Conservation (phyloP, 148 eudicot genomes). For the Amaranthus cruentus region DNA sequence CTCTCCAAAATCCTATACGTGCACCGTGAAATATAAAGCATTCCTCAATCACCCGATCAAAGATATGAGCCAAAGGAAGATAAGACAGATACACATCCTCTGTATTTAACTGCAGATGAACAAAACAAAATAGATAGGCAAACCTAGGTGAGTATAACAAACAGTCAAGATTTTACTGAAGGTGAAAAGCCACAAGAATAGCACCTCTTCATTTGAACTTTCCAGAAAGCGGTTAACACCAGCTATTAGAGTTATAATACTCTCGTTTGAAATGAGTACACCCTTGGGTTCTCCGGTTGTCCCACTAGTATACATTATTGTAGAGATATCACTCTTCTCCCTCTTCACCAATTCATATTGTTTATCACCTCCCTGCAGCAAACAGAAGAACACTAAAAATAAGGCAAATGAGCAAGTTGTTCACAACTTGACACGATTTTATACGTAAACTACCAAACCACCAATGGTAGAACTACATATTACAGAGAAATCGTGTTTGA, state of each 20-base stretch:
- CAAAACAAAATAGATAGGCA: slow-evolving; percentile 1
- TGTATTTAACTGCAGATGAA: slow-evolving; percentile 46
- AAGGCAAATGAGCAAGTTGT: background rate
- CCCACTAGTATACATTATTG: slow-evolving; percentile 99
- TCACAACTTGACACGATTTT: no score
- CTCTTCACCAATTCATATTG: slow-evolving; percentile 64
- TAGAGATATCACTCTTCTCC: slow-evolving; percentile 81
- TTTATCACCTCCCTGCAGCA: slow-evolving; percentile 60
- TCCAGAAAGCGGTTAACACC: slow-evolving; percentile 68
- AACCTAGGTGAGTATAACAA: background rate
- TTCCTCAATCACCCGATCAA: slow-evolving; percentile 97
- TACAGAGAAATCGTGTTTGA: no score
- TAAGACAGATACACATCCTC: slow-evolving; percentile 85
- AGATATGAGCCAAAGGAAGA: slow-evolving; percentile 97
- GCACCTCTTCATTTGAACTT: slow-evolving; percentile 73
- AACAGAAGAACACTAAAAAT: background rate
- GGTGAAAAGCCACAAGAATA: background rate
- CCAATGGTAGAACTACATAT: no score
- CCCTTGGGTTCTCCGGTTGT: slow-evolving; percentile 99
- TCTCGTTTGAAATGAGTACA: slow-evolving; percentile 83
- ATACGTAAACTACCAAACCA: no score
- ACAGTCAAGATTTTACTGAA: slow-evolving; percentile 6
- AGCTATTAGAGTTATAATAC: slow-evolving; percentile 79
- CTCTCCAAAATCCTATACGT: slow-evolving; percentile 95
- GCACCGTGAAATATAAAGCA: slow-evolving; percentile 73